Percentiles rank a stretch among this genome's conserved stretches.
These are phyloP conservation scores for Ustilago shanxiensis DNA, from an alignment of 1,284 basidiomycete genomes.

Conservation along the genomic window DNA sequence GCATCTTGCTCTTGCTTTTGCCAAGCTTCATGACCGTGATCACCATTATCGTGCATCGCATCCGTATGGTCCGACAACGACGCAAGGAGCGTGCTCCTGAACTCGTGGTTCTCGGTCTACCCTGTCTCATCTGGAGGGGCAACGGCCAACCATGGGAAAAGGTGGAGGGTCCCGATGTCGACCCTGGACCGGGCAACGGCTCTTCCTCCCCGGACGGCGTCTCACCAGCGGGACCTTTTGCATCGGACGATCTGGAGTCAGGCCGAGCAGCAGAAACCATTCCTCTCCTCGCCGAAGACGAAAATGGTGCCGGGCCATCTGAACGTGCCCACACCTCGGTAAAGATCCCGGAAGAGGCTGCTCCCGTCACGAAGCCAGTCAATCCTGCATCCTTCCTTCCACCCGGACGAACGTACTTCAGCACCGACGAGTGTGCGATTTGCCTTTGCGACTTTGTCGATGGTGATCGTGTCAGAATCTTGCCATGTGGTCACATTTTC, in stretches of 20 bases:
- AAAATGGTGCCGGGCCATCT: constrained; percentile 53
- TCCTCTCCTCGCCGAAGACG: constrained; percentile 40
- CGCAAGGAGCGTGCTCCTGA: constrained; percentile 66
- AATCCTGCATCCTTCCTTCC: constrained; percentile 50
- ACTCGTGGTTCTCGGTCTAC: constrained; percentile 59
- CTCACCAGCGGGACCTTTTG: neutral
- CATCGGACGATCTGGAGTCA: constrained; percentile 35
- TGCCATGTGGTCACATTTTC: constrained; percentile 69
- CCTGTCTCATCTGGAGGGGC: constrained; percentile 65
- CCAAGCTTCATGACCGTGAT: constrained; percentile 66
- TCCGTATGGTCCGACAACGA: constrained; percentile 58
- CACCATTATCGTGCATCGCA: constrained; percentile 62
- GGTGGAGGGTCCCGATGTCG: constrained; percentile 52
- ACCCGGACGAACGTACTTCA: constrained; percentile 59
- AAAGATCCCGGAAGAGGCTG: constrained; percentile 11
- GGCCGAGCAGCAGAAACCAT: constrained; percentile 37
- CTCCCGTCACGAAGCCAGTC: constrained; percentile 12
- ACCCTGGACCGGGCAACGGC: constrained; percentile 53
- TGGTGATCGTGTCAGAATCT: constrained; percentile 64
- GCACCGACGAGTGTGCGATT: constrained; percentile 67
- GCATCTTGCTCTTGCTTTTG: constrained; percentile 64
- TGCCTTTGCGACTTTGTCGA: constrained; percentile 67
- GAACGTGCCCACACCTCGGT: constrained; percentile 23
- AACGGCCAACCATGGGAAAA: constrained; percentile 66
- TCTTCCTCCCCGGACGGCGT: neutral